Evolutionary conservation across 73 alveolate species (phyloP).

Genomic region (Uronychia setigera): DNA sequence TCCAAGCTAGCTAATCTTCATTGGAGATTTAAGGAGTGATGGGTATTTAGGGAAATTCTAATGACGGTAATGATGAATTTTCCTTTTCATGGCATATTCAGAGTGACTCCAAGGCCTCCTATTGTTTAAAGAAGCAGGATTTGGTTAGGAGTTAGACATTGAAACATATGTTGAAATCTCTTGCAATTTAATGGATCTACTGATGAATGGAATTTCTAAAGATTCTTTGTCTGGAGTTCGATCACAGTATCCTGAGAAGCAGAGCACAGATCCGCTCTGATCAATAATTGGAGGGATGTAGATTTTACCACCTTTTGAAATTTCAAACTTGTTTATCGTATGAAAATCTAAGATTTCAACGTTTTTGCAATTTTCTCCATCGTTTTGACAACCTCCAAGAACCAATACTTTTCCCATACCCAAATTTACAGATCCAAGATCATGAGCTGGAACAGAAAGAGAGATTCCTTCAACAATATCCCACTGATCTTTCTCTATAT

Average conservation of each 20-base stretch:
- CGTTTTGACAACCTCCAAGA: constrained; percentile 33
- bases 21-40: too few relatives aligned
- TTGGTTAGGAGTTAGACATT: too few relatives aligned
- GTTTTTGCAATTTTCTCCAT: constrained; percentile 18
- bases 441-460: constrained; percentile 27
- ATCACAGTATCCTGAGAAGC: background rate
- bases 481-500: constrained; percentile 42
- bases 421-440: constrained; percentile 22
- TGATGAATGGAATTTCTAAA: background rate
- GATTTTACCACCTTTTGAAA: constrained; percentile 31
- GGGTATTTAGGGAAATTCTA: too few relatives aligned
- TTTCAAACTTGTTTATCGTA: constrained; percentile 3
- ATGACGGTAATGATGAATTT: too few relatives aligned
- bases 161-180: background rate
- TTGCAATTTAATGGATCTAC: background rate
- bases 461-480: background rate
- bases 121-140: too few relatives aligned
- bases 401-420: constrained; percentile 49
- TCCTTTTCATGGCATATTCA: too few relatives aligned
- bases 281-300: constrained; percentile 30
- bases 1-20: too few relatives aligned
- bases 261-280: background rate
- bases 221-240: background rate
- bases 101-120: too few relatives aligned
- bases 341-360: constrained; percentile 28